Evolutionary conservation across 441 rosid species (phyloP).

Genomic region (Jatropha multifida): DNA sequence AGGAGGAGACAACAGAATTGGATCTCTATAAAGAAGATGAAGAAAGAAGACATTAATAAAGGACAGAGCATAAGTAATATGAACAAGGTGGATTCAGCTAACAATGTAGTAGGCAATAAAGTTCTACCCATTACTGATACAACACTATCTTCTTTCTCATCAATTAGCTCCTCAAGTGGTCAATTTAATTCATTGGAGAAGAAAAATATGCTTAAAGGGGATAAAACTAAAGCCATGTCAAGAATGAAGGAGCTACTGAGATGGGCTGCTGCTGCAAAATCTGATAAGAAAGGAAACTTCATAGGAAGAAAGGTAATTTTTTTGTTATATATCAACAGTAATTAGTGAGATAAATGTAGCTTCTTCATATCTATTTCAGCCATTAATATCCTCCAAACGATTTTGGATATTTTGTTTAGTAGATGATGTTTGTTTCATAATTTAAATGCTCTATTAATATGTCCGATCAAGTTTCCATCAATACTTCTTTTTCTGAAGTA

Average conservation of each 20-base stretch:
- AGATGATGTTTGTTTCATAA: not conserved
- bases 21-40: conserved; percentile 46
- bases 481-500: not conserved
- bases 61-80: not conserved
- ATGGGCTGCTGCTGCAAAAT: conserved; percentile 74
- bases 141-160: conserved; percentile 9
- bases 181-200: conserved; percentile 23
- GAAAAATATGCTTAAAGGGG: conserved; percentile 41
- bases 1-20: conserved; percentile 25
- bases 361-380: not conserved
- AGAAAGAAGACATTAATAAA: conserved; percentile 32
- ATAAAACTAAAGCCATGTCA: conserved; percentile 51
- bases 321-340: not conserved
- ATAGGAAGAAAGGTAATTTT: conserved; percentile 54
- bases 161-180: conserved; percentile 12
- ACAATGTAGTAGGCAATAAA: conserved; percentile 40
- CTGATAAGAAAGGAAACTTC: conserved; percentile 58
- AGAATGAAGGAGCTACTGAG: conserved; percentile 71
- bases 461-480: not conserved
- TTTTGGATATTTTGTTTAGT: not conserved
- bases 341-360: not conserved
- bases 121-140: conserved; percentile 48
- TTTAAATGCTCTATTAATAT: not conserved
- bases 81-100: conserved; percentile 33
- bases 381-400: not conserved